Base-by-base conservation (phyloP, 1,139 yeast genomes). In the Yamadazyma pseudoaaseri region DNA sequence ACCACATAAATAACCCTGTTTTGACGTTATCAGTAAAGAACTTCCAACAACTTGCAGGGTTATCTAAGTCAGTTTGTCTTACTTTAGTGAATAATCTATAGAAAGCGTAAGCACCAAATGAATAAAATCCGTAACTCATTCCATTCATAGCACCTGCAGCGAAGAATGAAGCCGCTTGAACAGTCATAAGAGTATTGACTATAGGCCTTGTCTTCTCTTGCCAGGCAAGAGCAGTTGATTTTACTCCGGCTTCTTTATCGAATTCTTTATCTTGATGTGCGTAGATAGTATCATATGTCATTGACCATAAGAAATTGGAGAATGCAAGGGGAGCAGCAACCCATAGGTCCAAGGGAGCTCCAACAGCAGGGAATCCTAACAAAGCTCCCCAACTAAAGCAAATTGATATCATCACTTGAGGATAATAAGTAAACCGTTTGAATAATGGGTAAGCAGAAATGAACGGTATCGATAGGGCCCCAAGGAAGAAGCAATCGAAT, bases 331-430 rank as follows among this genome's bases (percentile, higher is more conserved):
- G 87, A 9, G 77, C 65, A 76, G 90, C 90, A 3, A 89, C 85
- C 14, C 78, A 62, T 65, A 78, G 71, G 46, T 77, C 72, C 72
- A 92, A 73, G 1, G 90, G 77, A 1, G 96, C 96, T 2, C 70
- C 69, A 73, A 94, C 87, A 1, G 97, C 97, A 3, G 98, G 97
- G 59, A 86, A 92, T 0, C 98, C 98, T 21, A 92, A 64, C 25
- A 92, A 57, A 8, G 96, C 89, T 16, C 96, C 98, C 98, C 98
- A 94, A 41, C 87, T 83, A 58, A 87, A 94, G 49, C 96, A 86
- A 10, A 84, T 70, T 13, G 95, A 76, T 10, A 94, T 71, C 48
- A 79, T 80, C 6, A 78, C 79, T 58, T 94, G 99, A 5, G 99
- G 99, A 56, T 89, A 92, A 57, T 90, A 87, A 0, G 98, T 92